Base-by-base conservation (phyloP, 495 filamentous ascomycete species). In the Xylaria venustula region DNA sequence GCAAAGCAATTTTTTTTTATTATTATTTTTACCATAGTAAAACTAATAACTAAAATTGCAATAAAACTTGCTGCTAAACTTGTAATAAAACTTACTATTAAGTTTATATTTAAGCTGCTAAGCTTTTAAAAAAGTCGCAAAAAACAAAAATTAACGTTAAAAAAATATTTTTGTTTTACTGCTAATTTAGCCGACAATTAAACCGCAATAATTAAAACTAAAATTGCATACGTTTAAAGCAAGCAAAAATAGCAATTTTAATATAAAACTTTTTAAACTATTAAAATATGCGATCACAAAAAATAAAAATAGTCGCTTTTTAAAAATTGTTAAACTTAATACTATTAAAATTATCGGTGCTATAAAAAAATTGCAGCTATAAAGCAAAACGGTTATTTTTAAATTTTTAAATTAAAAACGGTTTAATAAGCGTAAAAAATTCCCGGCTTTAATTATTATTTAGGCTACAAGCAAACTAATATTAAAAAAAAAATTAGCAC, bases 281-380 rank as follows among this genome's bases (percentile, higher is more conserved):
- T 54, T 61, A 0, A 72, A 72, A 28, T 56, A 67, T 12, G 54
- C 65, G 11, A 71, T 64, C 23, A 62, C 64, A 2, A 67, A 69
- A 25, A 61, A 57, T 22, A 69, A 61, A 14, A 57, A 59, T 8
- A 65, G 70, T n/a, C 69, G 72, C 22, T 71, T 73, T 2, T 75
- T 70, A 45, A 80, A 80, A 58, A 34, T 74, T 3, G 62, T 71
- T 19, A 75, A 72, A 36, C 71, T 71, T 0, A 58, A 74, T 7
- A 71, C 52, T 2, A 67, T 62, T 23, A 57, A n/a, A 5, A 67
- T 71, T 7, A 60, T 45, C 17, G 47, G 57, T 23, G 50, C 68
- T 15, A 57, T 67, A 32, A 64, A 50, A 3, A 36, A 64, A 42
- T 41, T 46, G 19, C 63, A 65, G 25, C 49, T 42, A 36, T 41